Base-by-base conservation (phyloP, 2,329 filamentous ascomycete species). In the Lecanicillium sp. region DNA sequence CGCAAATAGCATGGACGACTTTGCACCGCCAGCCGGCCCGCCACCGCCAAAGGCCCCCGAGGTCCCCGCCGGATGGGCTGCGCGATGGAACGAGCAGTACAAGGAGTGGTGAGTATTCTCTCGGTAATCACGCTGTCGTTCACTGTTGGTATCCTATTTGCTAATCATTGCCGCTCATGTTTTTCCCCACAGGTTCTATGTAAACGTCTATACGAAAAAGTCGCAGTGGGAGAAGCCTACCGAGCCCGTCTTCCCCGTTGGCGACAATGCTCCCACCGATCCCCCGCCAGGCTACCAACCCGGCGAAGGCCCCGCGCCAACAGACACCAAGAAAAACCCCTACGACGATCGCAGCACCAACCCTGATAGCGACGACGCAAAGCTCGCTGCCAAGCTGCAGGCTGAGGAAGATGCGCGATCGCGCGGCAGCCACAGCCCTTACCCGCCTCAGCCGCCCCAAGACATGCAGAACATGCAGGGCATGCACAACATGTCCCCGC, bases 161-260 rank as follows among this genome's bases (percentile, higher is more conserved):
- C n/a, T n/a, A n/a, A n/a, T n/a, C n/a, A n/a, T n/a, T n/a, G n/a
- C 16, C 13, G 9, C 9, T 18, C 15, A 30, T 43, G 27, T 44
- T 37, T 18, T 32, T 2, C 12, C 6, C 16, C 22, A 7, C 46
- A 87, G 83, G 82, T 95, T 92, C 74, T 95, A 85, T 65, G 84
- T 95, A 44, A 92, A 95, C 65, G 76, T 84, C 44, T 76, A 80
- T 60, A 95, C 88, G 47, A 92, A 92, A 54, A 73, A 83, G 56
- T 94, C 89, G 5, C 84, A 90, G 71, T 95, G 89, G 89, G 84
- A 94, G 4, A 82, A 78, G 49, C 88, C 88, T 14, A 85, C 79
- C 28, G 71, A 71, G 38, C 80, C 84, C 31, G 78, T 78, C 37
- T 73, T 75, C 47, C 69, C 73, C 13, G 60, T 70, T 7, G 59